These are phyloP conservation scores for Lecanoromycetidae sp. DNA, from an alignment of 2,329 filamentous ascomycete genomes.

Conservation along the genomic window DNA sequence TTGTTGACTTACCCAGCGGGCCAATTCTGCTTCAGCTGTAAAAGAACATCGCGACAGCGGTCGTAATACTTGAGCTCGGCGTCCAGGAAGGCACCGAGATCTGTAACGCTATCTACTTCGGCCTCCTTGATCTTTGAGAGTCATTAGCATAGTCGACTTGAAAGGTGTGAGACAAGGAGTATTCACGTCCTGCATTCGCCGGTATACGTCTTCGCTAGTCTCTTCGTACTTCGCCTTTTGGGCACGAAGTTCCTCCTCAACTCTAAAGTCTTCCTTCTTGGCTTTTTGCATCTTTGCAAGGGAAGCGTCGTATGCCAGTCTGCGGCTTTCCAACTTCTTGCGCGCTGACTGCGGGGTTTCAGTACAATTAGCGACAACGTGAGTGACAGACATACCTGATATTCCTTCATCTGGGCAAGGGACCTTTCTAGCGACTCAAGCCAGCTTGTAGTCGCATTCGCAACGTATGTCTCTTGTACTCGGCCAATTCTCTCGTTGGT, in stretches of 20 bases:
- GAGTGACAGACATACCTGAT: conserved; percentile 55
- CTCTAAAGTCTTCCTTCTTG: conserved; percentile 83
- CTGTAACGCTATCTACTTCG: conserved; percentile 68
- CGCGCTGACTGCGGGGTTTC: conserved; percentile 49
- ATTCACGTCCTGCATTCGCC: conserved; percentile 69
- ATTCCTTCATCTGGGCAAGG: conserved; percentile 92
- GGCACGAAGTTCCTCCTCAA: conserved; percentile 81
- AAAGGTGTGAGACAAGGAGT: background rate
- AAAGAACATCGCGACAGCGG: conserved; percentile 70
- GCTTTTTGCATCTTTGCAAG: conserved; percentile 83
- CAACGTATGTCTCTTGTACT: conserved; percentile 71
- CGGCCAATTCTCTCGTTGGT: conserved; percentile 80
- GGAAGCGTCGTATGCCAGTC: conserved; percentile 82
- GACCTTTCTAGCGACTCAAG: conserved; percentile 83
- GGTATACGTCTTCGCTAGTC: conserved; percentile 77
- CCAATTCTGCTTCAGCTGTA: conserved; percentile 58
- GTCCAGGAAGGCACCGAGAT: conserved; percentile 72
- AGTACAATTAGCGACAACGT: conserved; percentile 17
- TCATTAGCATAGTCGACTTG: background rate
- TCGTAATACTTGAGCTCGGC: conserved; percentile 87
- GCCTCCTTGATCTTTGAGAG: conserved; percentile 60
- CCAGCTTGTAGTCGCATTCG: conserved; percentile 70
- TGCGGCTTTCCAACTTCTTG: conserved; percentile 85
- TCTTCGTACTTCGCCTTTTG: conserved; percentile 97
- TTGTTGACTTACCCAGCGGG: conserved; percentile 42